Evolutionary conservation across 257 asterid genomes (phyloP).

Genomic region (Thymus mandschuricus): DNA sequence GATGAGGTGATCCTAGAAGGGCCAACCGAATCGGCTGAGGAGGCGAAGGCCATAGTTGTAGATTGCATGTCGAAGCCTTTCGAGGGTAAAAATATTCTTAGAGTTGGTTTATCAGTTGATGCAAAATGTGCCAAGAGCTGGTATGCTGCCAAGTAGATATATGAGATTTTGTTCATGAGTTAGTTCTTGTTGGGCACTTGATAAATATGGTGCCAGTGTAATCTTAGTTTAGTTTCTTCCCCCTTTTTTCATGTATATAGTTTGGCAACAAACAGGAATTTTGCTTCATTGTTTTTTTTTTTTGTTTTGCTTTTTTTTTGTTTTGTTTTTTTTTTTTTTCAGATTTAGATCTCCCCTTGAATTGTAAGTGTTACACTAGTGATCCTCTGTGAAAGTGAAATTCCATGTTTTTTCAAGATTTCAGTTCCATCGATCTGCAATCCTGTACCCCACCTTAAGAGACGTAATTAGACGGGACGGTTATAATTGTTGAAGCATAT

Average conservation of each 20-base stretch:
- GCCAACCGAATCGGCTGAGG: constrained; percentile 80
- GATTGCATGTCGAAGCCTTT: constrained; percentile 92
- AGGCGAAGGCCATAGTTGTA: constrained; percentile 84
- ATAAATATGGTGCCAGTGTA: constrained; percentile 20
- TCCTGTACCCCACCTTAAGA: no score
- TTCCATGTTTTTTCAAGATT: background rate
- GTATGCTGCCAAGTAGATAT: constrained; percentile 82
- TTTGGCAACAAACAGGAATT: constrained; percentile 9
- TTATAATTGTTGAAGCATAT: no score
- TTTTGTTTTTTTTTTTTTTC: constrained; percentile 10
- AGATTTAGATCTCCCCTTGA: background rate
- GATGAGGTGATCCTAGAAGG: constrained; percentile 96
- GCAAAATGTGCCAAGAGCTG: constrained; percentile 92
- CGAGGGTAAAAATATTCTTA: constrained; percentile 72
- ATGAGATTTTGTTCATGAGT: background rate
- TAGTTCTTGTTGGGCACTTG: constrained; percentile 4
- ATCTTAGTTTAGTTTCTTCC: constrained; percentile 9
- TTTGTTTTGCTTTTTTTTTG: background rate
- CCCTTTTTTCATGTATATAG: constrained; percentile 31
- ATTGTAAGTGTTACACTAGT: background rate
- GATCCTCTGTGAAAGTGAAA: background rate
- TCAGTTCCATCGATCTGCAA: no score
- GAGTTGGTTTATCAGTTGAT: constrained; percentile 87
- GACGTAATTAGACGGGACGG: no score
- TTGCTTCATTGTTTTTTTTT: constrained; percentile 17